A percentile compares a stretch with the other conserved stretches of the same genome.
Evolutionary conservation across 371 early-diverging fungal species (phyloP).

Genomic region (Blastocladiella emersonii): DNA sequence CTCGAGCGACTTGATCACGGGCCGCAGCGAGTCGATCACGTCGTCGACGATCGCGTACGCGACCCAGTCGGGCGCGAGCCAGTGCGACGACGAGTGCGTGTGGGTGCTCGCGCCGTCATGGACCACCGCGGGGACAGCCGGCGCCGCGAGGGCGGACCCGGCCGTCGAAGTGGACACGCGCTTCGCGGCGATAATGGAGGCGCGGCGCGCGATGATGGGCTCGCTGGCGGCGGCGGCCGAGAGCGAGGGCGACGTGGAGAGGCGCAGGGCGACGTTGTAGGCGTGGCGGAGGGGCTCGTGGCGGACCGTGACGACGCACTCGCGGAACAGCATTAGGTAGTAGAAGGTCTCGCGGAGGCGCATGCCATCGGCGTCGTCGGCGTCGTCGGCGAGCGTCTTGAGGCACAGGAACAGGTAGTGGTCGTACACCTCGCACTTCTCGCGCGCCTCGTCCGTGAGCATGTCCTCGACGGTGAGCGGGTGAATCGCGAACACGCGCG

Average conservation of each 20-base stretch:
- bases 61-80: conserved; percentile 11
- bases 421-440: conserved; percentile 57
- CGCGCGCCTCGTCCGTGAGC: conserved; percentile 49
- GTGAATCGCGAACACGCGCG: conserved; percentile 41
- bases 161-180: too few relatives aligned
- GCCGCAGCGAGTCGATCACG: conserved; percentile 11
- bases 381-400: conserved; percentile 9
- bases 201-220: not conserved
- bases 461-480: conserved; percentile 63
- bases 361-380: not conserved
- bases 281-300: not conserved
- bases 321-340: not conserved
- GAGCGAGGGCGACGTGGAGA: not conserved
- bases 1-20: conserved; percentile 10
- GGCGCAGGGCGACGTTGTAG: not conserved
- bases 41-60: conserved; percentile 11
- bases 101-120: not conserved
- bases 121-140: too few relatives aligned
- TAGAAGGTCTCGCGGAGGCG: not conserved
- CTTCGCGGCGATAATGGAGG: too few relatives aligned
- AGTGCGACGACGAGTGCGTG: not conserved
- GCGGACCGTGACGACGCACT: not conserved
- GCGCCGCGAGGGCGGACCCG: too few relatives aligned
- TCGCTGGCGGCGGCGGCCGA: not conserved
- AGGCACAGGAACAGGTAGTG: conserved; percentile 54